Conservation (phyloP, 352 stramenopile genomes). For the Pythium diclinum region DNA sequence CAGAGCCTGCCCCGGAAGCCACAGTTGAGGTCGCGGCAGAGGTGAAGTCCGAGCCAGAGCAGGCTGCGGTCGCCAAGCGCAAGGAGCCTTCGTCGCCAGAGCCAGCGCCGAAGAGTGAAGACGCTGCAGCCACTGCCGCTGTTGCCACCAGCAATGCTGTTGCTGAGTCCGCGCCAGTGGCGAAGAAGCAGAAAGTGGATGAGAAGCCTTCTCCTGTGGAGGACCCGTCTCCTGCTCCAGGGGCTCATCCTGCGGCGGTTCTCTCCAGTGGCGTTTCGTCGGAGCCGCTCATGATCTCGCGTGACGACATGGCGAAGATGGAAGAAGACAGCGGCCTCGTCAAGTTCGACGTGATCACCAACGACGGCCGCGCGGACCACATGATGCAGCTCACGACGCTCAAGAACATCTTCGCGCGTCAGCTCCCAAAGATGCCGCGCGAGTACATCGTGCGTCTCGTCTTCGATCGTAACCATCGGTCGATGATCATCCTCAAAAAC, state of each 20-base stretch:
- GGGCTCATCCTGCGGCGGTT: background rate
- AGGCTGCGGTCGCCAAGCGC: constrained; percentile 24
- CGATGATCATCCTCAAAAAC: constrained; percentile 93
- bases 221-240: background rate
- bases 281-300: constrained; percentile 59
- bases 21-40: background rate
- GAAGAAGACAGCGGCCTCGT: constrained; percentile 76
- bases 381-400: constrained; percentile 93
- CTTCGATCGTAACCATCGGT: constrained; percentile 95
- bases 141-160: background rate
- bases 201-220: constrained; percentile 13
- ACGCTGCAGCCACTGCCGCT: background rate
- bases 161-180: constrained; percentile 8
- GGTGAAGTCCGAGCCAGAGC: constrained; percentile 11
- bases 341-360: constrained; percentile 89
- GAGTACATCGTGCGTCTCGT: constrained; percentile 99
- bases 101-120: background rate
- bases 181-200: constrained; percentile 46
- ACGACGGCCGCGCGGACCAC: constrained; percentile 86
- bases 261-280: constrained; percentile 17
- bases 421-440: constrained; percentile 99
- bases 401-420: constrained; percentile 98
- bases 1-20: background rate
- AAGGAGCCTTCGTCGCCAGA: constrained; percentile 21
- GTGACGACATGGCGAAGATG: constrained; percentile 87